Base-by-base conservation (phyloP, 2,329 filamentous ascomycete species). In the Hyphodiscus sp. region DNA sequence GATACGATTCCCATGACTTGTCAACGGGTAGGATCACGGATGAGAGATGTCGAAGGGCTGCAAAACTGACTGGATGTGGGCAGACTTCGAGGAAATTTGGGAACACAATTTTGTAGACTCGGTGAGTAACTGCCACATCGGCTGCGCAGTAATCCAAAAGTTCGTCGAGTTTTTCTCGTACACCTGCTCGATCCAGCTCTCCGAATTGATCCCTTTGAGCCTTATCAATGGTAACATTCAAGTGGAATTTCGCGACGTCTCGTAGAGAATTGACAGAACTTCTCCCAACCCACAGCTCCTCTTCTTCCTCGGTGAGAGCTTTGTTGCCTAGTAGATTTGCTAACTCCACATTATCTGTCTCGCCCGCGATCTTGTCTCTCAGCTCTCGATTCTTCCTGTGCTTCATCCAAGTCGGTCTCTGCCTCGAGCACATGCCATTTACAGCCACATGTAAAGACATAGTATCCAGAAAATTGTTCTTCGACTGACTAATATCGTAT, bases 371-470 rank as follows among this genome's bases (percentile, higher is more conserved):
- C 65, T 86, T 87, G 57, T 96, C 91, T 48, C 89, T 78, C 45
- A 92, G 65, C 66, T 97, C 92, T 54, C 86, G 80, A 60, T 86
- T 90, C 73, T 99, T 99, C 68, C 90, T 88, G 70, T 96, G 89
- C 69, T 89, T 95, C 85, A 96, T 91, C 94, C 94, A 99, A 0
- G 89, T 96, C 9, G 95, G 94, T 48, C 94, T 82, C 70, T 99
- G 94, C 60, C 88, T 86, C 20, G 94, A 97, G 71, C 94, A 99
- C 94, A 99, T 99, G 58, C 94, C 94, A 67, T 99, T 99, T 20
- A 96, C 92, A 2, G 95, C 95, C 8, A 96, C 92, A 68, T 99
- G 94, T 19, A 99, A 75, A 1, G 92, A 97, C 94, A 99, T 99
- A 29, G 94, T 99, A 68, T 99, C 94, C 49, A 99, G 72, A 67